Conservation (phyloP, 202 grass and related monocot species). For the Alloteropsis angusta region DNA sequence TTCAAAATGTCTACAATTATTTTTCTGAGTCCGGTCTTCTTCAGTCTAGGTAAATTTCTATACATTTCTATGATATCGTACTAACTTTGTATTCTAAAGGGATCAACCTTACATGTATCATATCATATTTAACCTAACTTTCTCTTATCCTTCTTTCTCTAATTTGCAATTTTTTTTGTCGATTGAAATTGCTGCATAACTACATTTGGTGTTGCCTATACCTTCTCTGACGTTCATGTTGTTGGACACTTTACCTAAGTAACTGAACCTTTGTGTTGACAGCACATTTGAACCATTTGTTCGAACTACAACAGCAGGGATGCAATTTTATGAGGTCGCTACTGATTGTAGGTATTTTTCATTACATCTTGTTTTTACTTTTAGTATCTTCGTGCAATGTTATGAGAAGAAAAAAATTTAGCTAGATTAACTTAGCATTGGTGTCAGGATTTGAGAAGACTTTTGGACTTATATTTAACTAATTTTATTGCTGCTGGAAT, state of each 20-base stretch:
- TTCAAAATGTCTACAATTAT: conserved; percentile 64
- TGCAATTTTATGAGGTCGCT: conserved; percentile 66
- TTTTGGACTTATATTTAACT: background rate
- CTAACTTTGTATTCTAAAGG: background rate
- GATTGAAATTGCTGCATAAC: background rate
- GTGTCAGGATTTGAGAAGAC: background rate
- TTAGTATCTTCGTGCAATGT: background rate
- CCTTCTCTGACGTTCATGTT: background rate
- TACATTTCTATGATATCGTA: conserved; percentile 4
- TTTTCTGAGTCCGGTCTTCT: conserved; percentile 83
- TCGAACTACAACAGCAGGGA: conserved; percentile 64
- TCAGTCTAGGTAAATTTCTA: conserved; percentile 79
- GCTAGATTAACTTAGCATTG: background rate
- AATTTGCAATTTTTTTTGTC: background rate
- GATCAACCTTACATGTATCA: background rate
- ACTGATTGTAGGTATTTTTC: conserved; percentile 75
- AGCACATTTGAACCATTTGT: conserved; percentile 84
- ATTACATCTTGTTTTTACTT: conserved; percentile 1
- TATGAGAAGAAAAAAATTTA: background rate
- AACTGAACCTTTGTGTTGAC: conserved; percentile 37
- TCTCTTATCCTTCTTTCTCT: background rate
- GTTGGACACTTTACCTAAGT: background rate
- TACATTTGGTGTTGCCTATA: background rate
- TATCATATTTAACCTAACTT: background rate
- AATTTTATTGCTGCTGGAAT: background rate